A percentile compares a stretch with the other conserved stretches of the same genome.
Conservation (phyloP, 2,329 filamentous ascomycete species). For the Shiraia bambusicola region DNA sequence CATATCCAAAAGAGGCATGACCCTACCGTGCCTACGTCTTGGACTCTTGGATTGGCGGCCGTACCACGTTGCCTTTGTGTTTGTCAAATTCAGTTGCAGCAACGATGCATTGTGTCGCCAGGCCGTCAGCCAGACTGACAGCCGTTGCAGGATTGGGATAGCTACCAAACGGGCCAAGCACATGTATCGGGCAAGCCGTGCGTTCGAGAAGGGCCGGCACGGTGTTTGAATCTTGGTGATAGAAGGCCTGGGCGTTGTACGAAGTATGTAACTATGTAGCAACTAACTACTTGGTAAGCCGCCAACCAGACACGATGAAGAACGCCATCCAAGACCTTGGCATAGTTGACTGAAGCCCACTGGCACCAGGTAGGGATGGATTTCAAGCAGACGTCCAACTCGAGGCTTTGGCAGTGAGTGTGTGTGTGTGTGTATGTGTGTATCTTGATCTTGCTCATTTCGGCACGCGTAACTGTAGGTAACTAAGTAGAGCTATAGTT, state of each 20-base stretch:
- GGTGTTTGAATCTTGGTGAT: too few relatives aligned
- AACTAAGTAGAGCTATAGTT: too few relatives aligned
- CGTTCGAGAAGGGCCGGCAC: conserved; percentile 38
- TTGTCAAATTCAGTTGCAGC: conserved; percentile 17
- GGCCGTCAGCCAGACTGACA: conserved; percentile 4
- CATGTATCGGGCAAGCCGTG: conserved; percentile 33
- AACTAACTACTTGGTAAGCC: too few relatives aligned
- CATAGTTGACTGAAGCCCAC: conserved; percentile 27
- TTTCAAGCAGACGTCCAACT: conserved; percentile 16
- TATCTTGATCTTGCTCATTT: conserved; percentile 4
- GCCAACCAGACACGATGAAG: conserved; percentile 27
- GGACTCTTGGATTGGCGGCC: conserved; percentile 16
- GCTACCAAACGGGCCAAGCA: conserved; percentile 34
- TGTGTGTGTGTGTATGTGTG: too few relatives aligned
- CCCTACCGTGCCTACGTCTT: too few relatives aligned
- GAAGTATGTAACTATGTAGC: too few relatives aligned
- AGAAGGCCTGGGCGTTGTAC: conserved; percentile 28
- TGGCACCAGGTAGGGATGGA: conserved; percentile 21
- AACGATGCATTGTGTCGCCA: conserved; percentile 3
- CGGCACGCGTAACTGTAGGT: neutral
- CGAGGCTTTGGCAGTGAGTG: conserved; percentile 31
- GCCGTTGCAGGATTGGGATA: neutral
- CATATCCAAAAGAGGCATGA: conserved; percentile 13
- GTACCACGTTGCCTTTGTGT: conserved; percentile 25
- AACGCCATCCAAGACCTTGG: conserved; percentile 44